Evolutionary conservation across 164 flowering plant species (phyloP).

Genomic region (Stephania cephalantha): DNA sequence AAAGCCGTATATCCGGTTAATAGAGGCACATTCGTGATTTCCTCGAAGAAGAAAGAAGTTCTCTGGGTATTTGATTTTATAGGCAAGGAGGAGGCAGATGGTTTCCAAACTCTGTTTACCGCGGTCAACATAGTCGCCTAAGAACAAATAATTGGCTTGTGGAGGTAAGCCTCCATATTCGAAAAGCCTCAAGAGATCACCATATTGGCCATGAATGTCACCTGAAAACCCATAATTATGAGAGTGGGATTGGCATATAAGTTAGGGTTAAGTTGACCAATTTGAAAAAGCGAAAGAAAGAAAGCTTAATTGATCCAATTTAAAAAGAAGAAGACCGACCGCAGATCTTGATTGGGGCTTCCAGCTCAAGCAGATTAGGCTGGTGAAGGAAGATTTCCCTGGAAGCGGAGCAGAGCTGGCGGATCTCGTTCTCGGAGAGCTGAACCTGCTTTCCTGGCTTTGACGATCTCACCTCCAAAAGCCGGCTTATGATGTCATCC

Average conservation of each 20-base stretch:
- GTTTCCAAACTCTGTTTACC: background rate
- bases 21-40: background rate
- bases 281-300: too few species aligned
- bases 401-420: constrained; percentile 3
- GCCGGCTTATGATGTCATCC: constrained; percentile 14
- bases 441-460: constrained; percentile 48
- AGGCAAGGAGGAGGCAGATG: too few species aligned
- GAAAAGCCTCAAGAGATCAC: background rate
- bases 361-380: constrained; percentile 49
- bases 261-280: too few species aligned
- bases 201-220: background rate
- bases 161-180: background rate
- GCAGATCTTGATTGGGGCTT: constrained; percentile 61
- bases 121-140: background rate
- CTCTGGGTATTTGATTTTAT: too few species aligned
- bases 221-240: background rate
- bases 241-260: too few species aligned
- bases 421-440: constrained; percentile 19
- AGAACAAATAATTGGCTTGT: background rate
- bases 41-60: too few species aligned
- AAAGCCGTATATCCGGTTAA: constrained; percentile 36
- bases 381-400: constrained; percentile 25
- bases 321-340: constrained; percentile 13
- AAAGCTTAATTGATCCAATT: too few species aligned
- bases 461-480: constrained; percentile 40